These are phyloP conservation scores for Arabidopsis lyrata DNA, from an alignment of 441 rosid species.

Conservation along the genomic window DNA sequence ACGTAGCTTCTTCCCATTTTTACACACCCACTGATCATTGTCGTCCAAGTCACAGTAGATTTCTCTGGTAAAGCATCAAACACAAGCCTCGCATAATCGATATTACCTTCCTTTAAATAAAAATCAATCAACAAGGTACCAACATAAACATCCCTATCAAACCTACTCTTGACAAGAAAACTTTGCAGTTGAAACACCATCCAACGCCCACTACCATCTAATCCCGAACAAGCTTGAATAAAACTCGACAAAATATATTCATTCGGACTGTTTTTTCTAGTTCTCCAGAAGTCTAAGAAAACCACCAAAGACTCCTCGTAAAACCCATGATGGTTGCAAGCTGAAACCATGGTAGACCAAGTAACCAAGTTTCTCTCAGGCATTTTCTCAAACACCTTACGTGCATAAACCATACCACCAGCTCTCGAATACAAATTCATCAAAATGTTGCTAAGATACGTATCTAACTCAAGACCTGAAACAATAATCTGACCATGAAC, in stretches of 20 bases:
- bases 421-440: constrained; percentile 46
- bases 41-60: constrained; percentile 69
- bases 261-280: constrained; percentile 49
- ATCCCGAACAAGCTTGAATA: constrained; percentile 52
- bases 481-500: constrained; percentile 55
- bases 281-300: constrained; percentile 57
- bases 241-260: constrained; percentile 68
- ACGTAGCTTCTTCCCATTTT: constrained; percentile 58
- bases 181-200: constrained; percentile 56
- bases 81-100: constrained; percentile 58
- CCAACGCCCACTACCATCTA: constrained; percentile 40
- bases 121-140: constrained; percentile 62
- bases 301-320: constrained; percentile 51
- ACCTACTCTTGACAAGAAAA: constrained; percentile 56
- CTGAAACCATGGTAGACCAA: constrained; percentile 80
- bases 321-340: constrained; percentile 57
- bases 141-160: constrained; percentile 59
- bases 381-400: constrained; percentile 65
- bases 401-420: constrained; percentile 44
- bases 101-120: constrained; percentile 51
- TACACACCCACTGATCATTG: constrained; percentile 61
- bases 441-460: constrained; percentile 56
- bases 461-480: constrained; percentile 47
- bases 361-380: constrained; percentile 62
- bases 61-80: constrained; percentile 56